Percentiles rank a stretch among this genome's conserved stretches.
phyloP scores from a whole-genome alignment of 2,329 filamentous ascomycete species.

The Arachnopeziza araneosa region DNA sequence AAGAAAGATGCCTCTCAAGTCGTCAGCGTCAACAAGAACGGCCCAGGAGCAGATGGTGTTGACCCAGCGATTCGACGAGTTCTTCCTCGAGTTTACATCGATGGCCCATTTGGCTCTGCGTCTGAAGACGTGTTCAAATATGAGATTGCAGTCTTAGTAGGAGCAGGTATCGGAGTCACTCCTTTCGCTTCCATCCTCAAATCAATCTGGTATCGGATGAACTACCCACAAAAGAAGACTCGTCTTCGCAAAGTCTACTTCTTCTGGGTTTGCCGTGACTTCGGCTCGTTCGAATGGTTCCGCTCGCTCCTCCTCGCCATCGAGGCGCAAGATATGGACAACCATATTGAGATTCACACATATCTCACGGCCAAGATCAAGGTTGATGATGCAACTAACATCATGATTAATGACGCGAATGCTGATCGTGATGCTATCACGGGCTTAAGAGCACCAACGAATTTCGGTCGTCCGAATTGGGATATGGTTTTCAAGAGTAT shows the following conservation, averaged over 20 bases:
- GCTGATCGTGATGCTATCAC: slow-evolving; percentile 82
- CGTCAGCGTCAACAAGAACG: slow-evolving; percentile 59
- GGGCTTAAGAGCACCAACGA: slow-evolving; percentile 73
- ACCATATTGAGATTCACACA: slow-evolving; percentile 83
- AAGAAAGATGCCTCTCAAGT: slow-evolving; percentile 56
- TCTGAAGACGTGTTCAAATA: slow-evolving; percentile 90
- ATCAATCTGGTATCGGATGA: slow-evolving; percentile 91
- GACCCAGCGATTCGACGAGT: slow-evolving; percentile 68
- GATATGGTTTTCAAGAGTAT: slow-evolving; percentile 84
- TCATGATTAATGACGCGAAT: slow-evolving; percentile 88
- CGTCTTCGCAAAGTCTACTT: slow-evolving; percentile 83
- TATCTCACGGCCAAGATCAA: slow-evolving; percentile 86
- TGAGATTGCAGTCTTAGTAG: slow-evolving; percentile 72
- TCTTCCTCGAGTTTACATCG: slow-evolving; percentile 74
- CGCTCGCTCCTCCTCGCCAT: slow-evolving; percentile 76
- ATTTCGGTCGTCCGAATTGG: slow-evolving; percentile 85
- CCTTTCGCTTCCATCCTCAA: slow-evolving; percentile 83
- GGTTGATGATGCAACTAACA: slow-evolving; percentile 79
- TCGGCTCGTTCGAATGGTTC: slow-evolving; percentile 88
- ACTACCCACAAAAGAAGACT: slow-evolving; percentile 76
- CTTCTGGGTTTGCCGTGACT: slow-evolving; percentile 88
- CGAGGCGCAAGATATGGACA: slow-evolving; percentile 77
- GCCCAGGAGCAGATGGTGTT: slow-evolving; percentile 43
- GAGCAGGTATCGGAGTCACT: slow-evolving; percentile 80
- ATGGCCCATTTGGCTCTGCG: slow-evolving; percentile 79